A percentile compares a stretch with the other conserved stretches of the same genome.
Evolutionary conservation across 805 yeast species (phyloP).

Genomic region (Starmerella vaccinii): DNA sequence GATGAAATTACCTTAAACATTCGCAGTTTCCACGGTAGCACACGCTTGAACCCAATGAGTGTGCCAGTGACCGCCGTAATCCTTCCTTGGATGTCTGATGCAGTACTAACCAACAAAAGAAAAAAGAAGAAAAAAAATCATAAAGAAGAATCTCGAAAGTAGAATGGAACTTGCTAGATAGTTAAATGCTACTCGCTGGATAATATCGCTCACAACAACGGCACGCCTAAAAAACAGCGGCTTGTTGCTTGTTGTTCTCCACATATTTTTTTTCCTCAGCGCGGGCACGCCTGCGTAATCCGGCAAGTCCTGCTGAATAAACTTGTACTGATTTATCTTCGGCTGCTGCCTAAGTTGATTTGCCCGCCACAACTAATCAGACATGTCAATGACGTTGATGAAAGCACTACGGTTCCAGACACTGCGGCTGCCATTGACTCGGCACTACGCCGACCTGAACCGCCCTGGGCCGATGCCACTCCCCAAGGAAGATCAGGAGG

Average conservation of each 20-base stretch:
- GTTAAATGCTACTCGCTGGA: too few species aligned
- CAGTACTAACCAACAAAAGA: slow-evolving; percentile 21
- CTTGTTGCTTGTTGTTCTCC: background rate
- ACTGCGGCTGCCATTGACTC: background rate
- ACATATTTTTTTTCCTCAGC: background rate
- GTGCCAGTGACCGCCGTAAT: slow-evolving; percentile 35
- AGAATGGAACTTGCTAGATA: background rate
- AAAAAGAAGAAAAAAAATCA: background rate
- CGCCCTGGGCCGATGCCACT: slow-evolving; percentile 57
- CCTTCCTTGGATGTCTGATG: slow-evolving; percentile 39
- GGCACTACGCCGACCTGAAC: slow-evolving; percentile 17
- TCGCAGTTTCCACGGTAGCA: slow-evolving; percentile 40
- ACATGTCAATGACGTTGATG: background rate
- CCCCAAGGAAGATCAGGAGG: slow-evolving; percentile 76
- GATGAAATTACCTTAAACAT: slow-evolving; percentile 34
- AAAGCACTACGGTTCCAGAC: background rate
- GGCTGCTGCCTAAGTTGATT: background rate
- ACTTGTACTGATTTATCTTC: background rate
- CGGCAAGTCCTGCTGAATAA: background rate
- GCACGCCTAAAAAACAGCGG: background rate
- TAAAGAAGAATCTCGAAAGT: background rate
- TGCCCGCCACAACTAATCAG: background rate
- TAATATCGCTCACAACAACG: too few species aligned
- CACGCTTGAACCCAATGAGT: slow-evolving; percentile 34
- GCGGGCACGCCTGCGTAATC: background rate